A percentile compares a stretch with the other conserved stretches of the same genome.
Evolutionary conservation across 257 asterid genomes (phyloP).

Genomic region (Primulina huaijiensis): DNA sequence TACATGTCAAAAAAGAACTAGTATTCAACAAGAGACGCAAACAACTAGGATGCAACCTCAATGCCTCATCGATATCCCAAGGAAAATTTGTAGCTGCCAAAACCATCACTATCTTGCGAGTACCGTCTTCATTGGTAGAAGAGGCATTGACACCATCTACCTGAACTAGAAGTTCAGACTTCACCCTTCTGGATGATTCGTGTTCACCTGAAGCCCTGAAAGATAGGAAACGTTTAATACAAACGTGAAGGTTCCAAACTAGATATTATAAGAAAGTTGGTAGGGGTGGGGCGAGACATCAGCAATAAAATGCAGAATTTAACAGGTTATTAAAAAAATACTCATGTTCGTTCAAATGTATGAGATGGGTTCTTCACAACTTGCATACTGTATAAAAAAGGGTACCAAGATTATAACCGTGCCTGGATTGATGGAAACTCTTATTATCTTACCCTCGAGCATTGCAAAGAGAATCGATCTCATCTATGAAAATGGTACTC

Average conservation of each 20-base stretch:
- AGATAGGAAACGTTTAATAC: constrained; percentile 15
- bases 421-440: background rate
- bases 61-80: constrained; percentile 98
- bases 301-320: background rate
- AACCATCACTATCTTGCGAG: constrained; percentile 96
- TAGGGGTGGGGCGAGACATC: background rate
- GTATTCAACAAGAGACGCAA: constrained; percentile 10
- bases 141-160: constrained; percentile 92
- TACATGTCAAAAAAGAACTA: constrained; percentile 6
- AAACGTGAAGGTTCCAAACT: constrained; percentile 18
- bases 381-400: background rate
- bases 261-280: constrained; percentile 11
- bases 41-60: constrained; percentile 53
- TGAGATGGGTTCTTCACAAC: background rate
- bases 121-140: constrained; percentile 80
- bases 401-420: background rate
- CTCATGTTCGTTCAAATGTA: constrained; percentile 2
- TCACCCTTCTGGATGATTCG: constrained; percentile 93
- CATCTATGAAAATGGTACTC: constrained; percentile 96
- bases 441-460: constrained; percentile 73
- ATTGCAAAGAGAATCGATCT: constrained; percentile 99
- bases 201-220: constrained; percentile 96
- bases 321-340: background rate
- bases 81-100: constrained; percentile 99
- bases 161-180: constrained; percentile 90